Evolutionary conservation across 1,284 basidiomycete species (phyloP), one percentile per base, ranked within the genome.

Genomic region (Trametes sp.): DNA sequence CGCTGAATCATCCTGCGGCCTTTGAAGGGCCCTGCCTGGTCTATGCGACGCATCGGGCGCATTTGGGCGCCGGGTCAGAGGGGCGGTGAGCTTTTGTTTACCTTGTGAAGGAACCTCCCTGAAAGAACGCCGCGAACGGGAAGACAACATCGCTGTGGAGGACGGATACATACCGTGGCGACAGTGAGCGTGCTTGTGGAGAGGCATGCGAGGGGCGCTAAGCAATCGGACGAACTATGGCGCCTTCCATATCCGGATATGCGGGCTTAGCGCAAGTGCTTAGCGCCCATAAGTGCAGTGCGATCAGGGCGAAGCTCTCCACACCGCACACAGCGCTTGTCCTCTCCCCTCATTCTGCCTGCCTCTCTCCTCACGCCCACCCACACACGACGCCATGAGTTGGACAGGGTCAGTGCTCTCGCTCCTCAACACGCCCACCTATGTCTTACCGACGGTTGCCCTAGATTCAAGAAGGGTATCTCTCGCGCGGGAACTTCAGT

Each of bases 281-380:
- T 98, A 83, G 98, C 98, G 83, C 90, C 94, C 31, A 86, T 98
- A 95, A 95, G 19, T 28, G 48, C 77, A 87, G 96, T 65, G 29
- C 56, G 44, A 58, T 48, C 36, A 49, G 45, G 53, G 29, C 38
- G 16, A 45, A 21, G n/a, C 41, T 44, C 36, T 28, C 42, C 33
- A 33, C 52, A 54, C 59, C 13, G 52, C 52, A 45, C 31, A 21
- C 52, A 33, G 31, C 31, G 31, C 31, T 33, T 33, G 6, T 21
- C 24, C 35, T 36, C 9, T 45, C 41, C 14, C 33, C 33, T 21
- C n/a, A 19, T 26, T 24, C 52, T 31, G 14, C 36, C 29, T 53
- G 21, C 52, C 52, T 29, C 58, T 38, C 48, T 10, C 51, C 59
- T 54, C 52, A 54, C 53, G 23, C 41, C 26, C 53, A 54, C 52